phyloP scores from a whole-genome alignment of 768 basidiomycete species.

The Pulveroboletus ravenelii region DNA sequence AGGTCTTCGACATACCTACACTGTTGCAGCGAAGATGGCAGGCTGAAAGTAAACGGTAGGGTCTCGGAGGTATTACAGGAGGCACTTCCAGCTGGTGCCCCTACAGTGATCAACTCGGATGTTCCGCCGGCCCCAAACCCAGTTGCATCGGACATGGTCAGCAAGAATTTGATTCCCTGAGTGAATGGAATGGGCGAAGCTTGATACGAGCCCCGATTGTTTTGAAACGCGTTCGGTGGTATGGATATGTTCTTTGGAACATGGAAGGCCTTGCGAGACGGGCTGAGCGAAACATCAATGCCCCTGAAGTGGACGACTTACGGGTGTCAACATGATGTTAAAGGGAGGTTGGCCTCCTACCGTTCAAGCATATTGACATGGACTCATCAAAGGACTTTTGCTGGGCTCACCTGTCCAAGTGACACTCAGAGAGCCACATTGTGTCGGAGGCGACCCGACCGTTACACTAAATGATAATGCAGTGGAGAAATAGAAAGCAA shows the following conservation, averaged over 20 bases:
- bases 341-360: constrained; percentile 59
- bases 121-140: constrained; percentile 67
- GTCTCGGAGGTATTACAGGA: constrained; percentile 49
- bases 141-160: constrained; percentile 68
- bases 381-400: not conserved
- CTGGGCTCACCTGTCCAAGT: constrained; percentile 56
- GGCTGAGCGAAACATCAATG: constrained; percentile 2
- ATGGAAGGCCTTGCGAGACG: constrained; percentile 43
- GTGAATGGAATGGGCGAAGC: constrained; percentile 40
- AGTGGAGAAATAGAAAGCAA: constrained; percentile 18
- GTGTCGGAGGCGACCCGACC: constrained; percentile 43
- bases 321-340: constrained; percentile 46
- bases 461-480: constrained; percentile 42
- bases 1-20: constrained; percentile 44
- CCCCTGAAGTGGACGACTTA: constrained; percentile 25
- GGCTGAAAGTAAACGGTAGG: constrained; percentile 42
- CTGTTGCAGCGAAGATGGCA: constrained; percentile 53
- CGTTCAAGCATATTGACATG: not conserved
- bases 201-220: constrained; percentile 51
- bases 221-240: constrained; percentile 48
- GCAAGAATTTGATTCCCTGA: constrained; percentile 38
- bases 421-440: constrained; percentile 60
- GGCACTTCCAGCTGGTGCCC: constrained; percentile 35
- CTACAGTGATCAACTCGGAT: constrained; percentile 46
- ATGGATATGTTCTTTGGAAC: constrained; percentile 51